A percentile compares a stretch with the other conserved stretches of the same genome.
These are phyloP conservation scores for Sarocladium kiliense DNA, from an alignment of 2,329 filamentous ascomycete species.

Conservation along the genomic window DNA sequence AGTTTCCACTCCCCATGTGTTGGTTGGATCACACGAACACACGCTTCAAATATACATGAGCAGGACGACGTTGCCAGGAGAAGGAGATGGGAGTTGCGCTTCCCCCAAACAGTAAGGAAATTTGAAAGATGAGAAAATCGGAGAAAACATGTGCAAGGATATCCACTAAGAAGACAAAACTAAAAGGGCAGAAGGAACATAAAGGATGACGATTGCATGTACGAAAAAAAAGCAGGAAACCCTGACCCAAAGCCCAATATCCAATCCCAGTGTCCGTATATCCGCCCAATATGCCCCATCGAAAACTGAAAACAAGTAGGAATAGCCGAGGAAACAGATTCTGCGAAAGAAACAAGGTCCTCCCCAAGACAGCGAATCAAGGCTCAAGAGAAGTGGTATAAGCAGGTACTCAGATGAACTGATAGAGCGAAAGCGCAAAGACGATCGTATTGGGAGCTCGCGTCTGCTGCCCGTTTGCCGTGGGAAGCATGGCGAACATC, in stretches of 20 bases:
- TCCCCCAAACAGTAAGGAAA: background rate
- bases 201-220: background rate
- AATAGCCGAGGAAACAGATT: constrained; percentile 2
- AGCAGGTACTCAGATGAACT: background rate
- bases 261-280: constrained; percentile 5
- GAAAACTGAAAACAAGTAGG: background rate
- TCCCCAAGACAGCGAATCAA: background rate
- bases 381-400: background rate
- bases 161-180: constrained; percentile 2
- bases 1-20: background rate
- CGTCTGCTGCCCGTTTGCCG: too few relatives aligned
- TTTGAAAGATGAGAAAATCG: background rate
- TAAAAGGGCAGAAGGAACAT: background rate
- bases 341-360: background rate
- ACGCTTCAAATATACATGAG: constrained; percentile 1
- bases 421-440: background rate
- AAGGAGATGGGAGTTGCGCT: background rate
- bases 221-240: background rate
- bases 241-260: constrained; percentile 9
- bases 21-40: background rate
- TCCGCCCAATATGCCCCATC: constrained; percentile 3
- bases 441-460: too few relatives aligned
- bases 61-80: background rate
- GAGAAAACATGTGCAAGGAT: background rate
- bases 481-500: too few relatives aligned